These are phyloP conservation scores for Suhomyces terraborum DNA, from an alignment of 1,139 yeast genomes.

Conservation along the genomic window DNA sequence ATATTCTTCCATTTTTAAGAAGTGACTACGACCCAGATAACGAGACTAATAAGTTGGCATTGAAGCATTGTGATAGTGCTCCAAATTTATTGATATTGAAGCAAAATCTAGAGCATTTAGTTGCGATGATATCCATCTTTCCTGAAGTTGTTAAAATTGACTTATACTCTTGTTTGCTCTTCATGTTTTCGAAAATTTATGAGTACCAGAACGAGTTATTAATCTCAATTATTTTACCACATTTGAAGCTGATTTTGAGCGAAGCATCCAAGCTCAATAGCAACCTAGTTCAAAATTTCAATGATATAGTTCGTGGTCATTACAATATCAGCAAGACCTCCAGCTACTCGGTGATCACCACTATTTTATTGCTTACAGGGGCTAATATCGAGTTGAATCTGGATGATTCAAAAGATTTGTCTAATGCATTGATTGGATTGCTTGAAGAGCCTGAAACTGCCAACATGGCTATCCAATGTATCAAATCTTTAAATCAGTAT, in stretches of 20 bases:
- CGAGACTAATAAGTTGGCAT: slow-evolving; percentile 33
- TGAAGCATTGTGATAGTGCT: slow-evolving; percentile 37
- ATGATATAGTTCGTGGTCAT: slow-evolving; percentile 32
- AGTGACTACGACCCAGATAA: slow-evolving; percentile 43
- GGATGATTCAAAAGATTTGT: slow-evolving; percentile 32
- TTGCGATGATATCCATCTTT: slow-evolving; percentile 61
- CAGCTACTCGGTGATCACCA: slow-evolving; percentile 54
- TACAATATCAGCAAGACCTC: slow-evolving; percentile 27
- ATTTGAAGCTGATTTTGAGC: slow-evolving; percentile 51
- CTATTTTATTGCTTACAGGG: slow-evolving; percentile 61
- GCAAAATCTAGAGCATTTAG: slow-evolving; percentile 56
- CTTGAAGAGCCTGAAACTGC: slow-evolving; percentile 33
- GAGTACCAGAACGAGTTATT: slow-evolving; percentile 50
- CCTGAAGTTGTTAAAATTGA: slow-evolving; percentile 71
- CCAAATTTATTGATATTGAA: slow-evolving; percentile 47
- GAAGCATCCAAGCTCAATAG: slow-evolving; percentile 31
- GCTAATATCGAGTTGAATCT: slow-evolving; percentile 46
- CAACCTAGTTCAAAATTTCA: slow-evolving; percentile 41
- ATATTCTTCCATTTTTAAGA: slow-evolving; percentile 60
- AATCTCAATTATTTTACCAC: slow-evolving; percentile 56
- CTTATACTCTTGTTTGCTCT: slow-evolving; percentile 67
- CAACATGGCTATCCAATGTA: slow-evolving; percentile 56
- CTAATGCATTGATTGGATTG: slow-evolving; percentile 38
- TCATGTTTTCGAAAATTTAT: slow-evolving; percentile 60
- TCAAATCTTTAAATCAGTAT: slow-evolving; percentile 55